Base-by-base conservation (phyloP, 1,284 basidiomycete genomes). In the Hemileia vastatrix region DNA sequence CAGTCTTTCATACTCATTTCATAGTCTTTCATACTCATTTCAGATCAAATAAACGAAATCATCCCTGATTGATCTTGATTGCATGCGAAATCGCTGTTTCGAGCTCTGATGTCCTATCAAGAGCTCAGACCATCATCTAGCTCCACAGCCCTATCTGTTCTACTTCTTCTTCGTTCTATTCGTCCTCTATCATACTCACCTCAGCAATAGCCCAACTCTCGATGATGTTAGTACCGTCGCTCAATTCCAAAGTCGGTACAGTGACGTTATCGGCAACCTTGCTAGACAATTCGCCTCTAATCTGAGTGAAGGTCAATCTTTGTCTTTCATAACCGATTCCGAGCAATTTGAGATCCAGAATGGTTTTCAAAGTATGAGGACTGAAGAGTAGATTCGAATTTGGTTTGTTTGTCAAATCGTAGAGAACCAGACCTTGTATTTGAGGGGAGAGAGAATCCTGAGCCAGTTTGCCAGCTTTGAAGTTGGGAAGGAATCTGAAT, bases 191-290 rank as follows among this genome's bases (percentile, higher is more conserved):
- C 27, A 27, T 15, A 40, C 36, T 40, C 36, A 40, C 36, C 36
- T 70, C 67, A 19, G 69, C 70, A 47, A 71, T 71, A 55, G 55
- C 57, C 69, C 69, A 71, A 18, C 62, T 65, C 49, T 71, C 70
- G 47, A 65, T 64, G n/a, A 71, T 60, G 49, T 70, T 67, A n/a
- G 65, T 63, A 3, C 68, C 69, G 47, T 69, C 67, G 23, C 48
- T 57, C 9, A 70, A 54, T 50, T 70, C 68, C 44, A 71, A 53
- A 0, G 65, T 68, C 11, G 70, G 70, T 9, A 71, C 70, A 2
- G 70, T 71, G 31, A 70, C 69, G 31, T 69, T 67, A 49, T 68
- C 67, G 6, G 59, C 64, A 18, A 69, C 50, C 6, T 67, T 50
- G 4, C 54, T 18, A 6, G 66, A 67, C 4, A 71, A 65, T 1